Evolutionary conservation across 2,329 filamentous ascomycete species (phyloP), one percentile per base, ranked within the genome.

Genomic region (Daldinia eschscholtzii): DNA sequence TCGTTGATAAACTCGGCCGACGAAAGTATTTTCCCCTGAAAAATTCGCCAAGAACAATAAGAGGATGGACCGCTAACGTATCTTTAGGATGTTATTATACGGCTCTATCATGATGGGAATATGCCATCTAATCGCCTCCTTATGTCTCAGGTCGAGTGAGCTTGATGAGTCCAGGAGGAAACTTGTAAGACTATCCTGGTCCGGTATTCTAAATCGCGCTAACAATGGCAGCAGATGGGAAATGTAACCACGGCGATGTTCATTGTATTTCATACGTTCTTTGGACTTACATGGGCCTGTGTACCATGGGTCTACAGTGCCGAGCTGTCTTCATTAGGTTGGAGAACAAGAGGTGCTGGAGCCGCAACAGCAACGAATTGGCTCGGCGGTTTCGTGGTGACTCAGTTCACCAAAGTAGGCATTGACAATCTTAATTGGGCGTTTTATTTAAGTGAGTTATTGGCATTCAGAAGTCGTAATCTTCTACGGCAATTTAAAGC

Each of bases 311-410:
- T 83, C 2, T 83, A 81, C 65, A 79, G 79, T 28, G 80, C 80
- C 4, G 81, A 83, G 65, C 33, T 35, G 75, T 83, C 55, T 71
- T 81, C 78, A 1, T 75, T 83, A 0, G 80, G 80, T 5, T 82
- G 80, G 81, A 74, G 81, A 13, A 79, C 79, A 2, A 75, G 81
- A 6, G 82, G 82, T 7, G 82, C 82, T 1, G 82, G 81, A 2
- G 82, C 81, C 0, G 82, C 81, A 0, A 83, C 82, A 1, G 80
- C 81, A 0, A 82, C 81, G 1, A 83, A 84, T 67, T 84, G 82
- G 83, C 72, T 83, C 7, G 76, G 77, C 39, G 80, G 80, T 6
- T 84, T 83, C 59, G 79, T 81, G 6, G 80, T 83, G 6, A 80
- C 79, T 0, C 81, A 84, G 68, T 82, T 82, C 68, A 84, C 82